These are phyloP conservation scores for Vachellia pachyceras DNA, from an alignment of 306 rosid species.

Conservation along the genomic window DNA sequence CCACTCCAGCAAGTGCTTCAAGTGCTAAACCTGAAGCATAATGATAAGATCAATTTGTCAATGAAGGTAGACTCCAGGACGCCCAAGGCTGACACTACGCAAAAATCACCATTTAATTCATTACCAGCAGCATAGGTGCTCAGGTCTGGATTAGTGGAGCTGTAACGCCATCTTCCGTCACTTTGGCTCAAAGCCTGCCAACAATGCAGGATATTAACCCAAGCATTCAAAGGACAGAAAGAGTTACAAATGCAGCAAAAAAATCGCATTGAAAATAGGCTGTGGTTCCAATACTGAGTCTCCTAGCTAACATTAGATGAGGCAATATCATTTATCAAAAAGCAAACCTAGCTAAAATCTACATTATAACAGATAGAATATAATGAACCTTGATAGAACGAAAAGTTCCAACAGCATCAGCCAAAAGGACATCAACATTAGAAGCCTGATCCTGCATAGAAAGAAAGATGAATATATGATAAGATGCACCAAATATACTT, in stretches of 20 bases:
- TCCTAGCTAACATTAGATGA: neutral
- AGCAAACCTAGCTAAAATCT: constrained; percentile 25
- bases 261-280: neutral
- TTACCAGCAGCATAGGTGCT: constrained; percentile 98
- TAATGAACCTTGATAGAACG: constrained; percentile 65
- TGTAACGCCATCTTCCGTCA: constrained; percentile 98
- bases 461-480: constrained; percentile 5
- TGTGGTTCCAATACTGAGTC: neutral
- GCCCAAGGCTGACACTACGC: constrained; percentile 3
- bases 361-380: neutral
- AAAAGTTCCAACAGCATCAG: constrained; percentile 63
- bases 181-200: constrained; percentile 95
- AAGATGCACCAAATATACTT: constrained; percentile 5
- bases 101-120: constrained; percentile 23
- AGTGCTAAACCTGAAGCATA: constrained; percentile 76
- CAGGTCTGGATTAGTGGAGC: constrained; percentile 85
- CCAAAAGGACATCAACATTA: constrained; percentile 53
- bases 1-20: constrained; percentile 91
- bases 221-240: constrained; percentile 28
- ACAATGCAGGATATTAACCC: constrained; percentile 37
- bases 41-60: constrained; percentile 27
- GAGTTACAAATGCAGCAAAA: neutral
- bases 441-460: constrained; percentile 55
- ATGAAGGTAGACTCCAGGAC: constrained; percentile 14
- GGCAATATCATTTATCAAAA: constrained; percentile 8